These are phyloP conservation scores for Pyrenochaeta sp. DNA, from an alignment of 2,329 filamentous ascomycete genomes.

Conservation along the genomic window DNA sequence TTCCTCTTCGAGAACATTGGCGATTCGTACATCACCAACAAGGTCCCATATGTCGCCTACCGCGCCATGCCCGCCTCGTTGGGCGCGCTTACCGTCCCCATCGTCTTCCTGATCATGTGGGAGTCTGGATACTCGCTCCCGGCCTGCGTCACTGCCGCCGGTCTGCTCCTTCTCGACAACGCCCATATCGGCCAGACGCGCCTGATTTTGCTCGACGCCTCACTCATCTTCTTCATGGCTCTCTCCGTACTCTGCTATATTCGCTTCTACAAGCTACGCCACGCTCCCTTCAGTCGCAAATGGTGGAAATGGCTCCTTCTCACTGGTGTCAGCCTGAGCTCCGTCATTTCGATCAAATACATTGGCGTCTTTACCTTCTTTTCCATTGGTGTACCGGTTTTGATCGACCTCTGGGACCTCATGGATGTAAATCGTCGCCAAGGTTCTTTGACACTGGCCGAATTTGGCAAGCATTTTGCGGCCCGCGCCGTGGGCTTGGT, in stretches of 20 bases:
- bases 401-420: constrained; percentile 94
- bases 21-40: constrained; percentile 96
- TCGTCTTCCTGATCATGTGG: constrained; percentile 98
- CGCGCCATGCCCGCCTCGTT: constrained; percentile 91
- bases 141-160: constrained; percentile 84
- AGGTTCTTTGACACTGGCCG: constrained; percentile 78
- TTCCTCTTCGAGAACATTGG: constrained; percentile 99
- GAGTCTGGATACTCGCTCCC: constrained; percentile 97
- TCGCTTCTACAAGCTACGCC: constrained; percentile 95
- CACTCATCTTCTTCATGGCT: constrained; percentile 93
- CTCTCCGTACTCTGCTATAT: constrained; percentile 93
- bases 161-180: constrained; percentile 92
- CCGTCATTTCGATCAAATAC: constrained; percentile 98
- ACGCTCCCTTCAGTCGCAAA: constrained; percentile 87
- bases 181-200: constrained; percentile 97
- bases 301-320: constrained; percentile 99
- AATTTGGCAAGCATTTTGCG: constrained; percentile 88
- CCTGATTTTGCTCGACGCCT: constrained; percentile 92
- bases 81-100: constrained; percentile 91
- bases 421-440: constrained; percentile 85
- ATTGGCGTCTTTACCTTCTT: constrained; percentile 96
- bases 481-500: constrained; percentile 88
- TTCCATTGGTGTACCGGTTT: constrained; percentile 91
- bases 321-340: constrained; percentile 92
- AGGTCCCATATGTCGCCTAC: constrained; percentile 96